These are phyloP conservation scores for Salix suchowensis DNA, from an alignment of 345 rosid genomes.

Conservation along the genomic window DNA sequence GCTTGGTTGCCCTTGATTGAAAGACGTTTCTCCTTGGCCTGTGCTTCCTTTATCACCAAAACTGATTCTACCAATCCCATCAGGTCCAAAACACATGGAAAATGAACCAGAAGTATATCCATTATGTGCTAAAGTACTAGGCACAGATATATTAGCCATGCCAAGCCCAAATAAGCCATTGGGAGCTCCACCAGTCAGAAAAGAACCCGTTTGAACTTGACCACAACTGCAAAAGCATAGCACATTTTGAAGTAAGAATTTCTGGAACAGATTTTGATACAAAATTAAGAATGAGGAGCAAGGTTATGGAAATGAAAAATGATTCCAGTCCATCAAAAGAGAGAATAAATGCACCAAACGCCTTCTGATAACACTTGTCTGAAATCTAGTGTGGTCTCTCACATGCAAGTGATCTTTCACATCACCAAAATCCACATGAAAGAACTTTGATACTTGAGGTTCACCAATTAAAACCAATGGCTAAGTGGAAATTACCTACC, in stretches of 20 bases:
- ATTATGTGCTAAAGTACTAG: slow-evolving; percentile 70
- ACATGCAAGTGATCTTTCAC: neutral
- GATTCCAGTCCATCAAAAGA: neutral
- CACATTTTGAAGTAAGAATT: slow-evolving; percentile 3
- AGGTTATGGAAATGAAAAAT: neutral
- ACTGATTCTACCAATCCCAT: slow-evolving; percentile 76
- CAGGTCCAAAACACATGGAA: slow-evolving; percentile 84
- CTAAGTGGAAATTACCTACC: slow-evolving; percentile 37
- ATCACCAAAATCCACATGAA: neutral
- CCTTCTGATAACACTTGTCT: neutral
- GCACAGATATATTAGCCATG: slow-evolving; percentile 69
- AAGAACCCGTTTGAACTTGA: slow-evolving; percentile 74
- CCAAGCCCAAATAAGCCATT: slow-evolving; percentile 98
- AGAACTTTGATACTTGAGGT: neutral
- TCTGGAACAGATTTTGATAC: neutral
- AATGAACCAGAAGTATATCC: slow-evolving; percentile 72
- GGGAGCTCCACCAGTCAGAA: slow-evolving; percentile 82
- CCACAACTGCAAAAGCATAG: slow-evolving; percentile 66
- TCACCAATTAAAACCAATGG: too few relatives aligned
- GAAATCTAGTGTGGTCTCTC: neutral
- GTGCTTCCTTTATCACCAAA: slow-evolving; percentile 88
- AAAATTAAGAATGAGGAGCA: neutral
- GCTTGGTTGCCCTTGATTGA: slow-evolving; percentile 56
- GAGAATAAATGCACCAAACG: neutral
- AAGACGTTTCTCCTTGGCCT: slow-evolving; percentile 80